phyloP scores from a whole-genome alignment of 1,284 basidiomycete species.

The Mycosarcoma maydis region DNA sequence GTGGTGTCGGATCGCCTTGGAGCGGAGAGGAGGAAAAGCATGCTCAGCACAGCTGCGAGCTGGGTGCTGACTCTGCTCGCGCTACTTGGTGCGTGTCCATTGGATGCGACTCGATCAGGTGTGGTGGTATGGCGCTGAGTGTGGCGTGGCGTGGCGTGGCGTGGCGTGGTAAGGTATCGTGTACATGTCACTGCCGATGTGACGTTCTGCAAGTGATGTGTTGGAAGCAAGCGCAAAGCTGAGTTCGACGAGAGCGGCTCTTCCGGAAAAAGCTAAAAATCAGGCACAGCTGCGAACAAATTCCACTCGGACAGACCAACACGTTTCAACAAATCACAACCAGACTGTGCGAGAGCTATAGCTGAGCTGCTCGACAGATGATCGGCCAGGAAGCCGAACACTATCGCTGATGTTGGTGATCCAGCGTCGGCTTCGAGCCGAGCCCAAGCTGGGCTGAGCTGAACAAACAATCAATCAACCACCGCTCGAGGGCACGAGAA shows the following conservation, averaged over 20 bases:
- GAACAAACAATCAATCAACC: too few species aligned
- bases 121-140: too few species aligned
- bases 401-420: too few species aligned
- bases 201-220: too few species aligned
- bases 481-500: too few species aligned
- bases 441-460: too few species aligned
- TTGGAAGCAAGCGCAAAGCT: background rate
- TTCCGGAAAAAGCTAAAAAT: background rate
- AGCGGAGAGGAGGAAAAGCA: background rate
- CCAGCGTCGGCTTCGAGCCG: background rate
- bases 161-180: too few species aligned
- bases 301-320: background rate
- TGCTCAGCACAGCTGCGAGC: conserved; percentile 1
- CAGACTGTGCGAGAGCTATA: background rate
- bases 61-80: background rate
- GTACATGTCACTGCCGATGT: too few species aligned
- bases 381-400: too few species aligned
- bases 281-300: background rate
- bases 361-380: too few species aligned
- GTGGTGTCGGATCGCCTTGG: background rate
- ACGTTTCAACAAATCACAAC: too few species aligned
- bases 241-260: conserved; percentile 1
- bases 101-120: background rate
- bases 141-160: background rate
- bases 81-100: background rate